phyloP scores from a whole-genome alignment of 1,284 basidiomycete species.

The Fomitopsis betulina region DNA sequence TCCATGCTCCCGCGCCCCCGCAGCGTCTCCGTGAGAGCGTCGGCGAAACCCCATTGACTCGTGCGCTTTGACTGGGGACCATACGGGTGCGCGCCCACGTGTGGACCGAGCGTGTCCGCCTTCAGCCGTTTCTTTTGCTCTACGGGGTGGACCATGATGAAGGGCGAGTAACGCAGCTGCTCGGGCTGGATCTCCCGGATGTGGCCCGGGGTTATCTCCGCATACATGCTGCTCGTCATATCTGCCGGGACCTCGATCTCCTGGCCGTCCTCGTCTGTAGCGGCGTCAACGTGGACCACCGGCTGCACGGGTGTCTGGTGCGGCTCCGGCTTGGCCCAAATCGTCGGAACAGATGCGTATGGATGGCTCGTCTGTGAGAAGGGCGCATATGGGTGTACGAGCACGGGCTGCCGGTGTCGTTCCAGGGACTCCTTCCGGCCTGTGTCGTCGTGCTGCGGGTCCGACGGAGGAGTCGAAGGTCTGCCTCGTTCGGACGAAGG shows the following conservation, averaged over 20 bases:
- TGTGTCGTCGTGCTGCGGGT: conserved; percentile 9
- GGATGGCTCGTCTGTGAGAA: conserved; percentile 35
- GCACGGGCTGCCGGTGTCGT: conserved; percentile 44
- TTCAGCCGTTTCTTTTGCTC: neutral
- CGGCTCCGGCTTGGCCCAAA: conserved; percentile 2
- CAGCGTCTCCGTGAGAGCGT: conserved; percentile 27
- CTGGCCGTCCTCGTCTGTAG: conserved; percentile 1
- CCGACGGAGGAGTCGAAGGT: conserved; percentile 20
- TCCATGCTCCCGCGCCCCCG: conserved; percentile 33
- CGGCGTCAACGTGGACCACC: neutral
- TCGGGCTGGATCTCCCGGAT: conserved; percentile 48
- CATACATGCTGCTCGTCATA: conserved; percentile 47
- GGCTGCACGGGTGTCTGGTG: neutral
- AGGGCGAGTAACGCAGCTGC: conserved; percentile 53
- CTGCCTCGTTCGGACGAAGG: conserved; percentile 3
- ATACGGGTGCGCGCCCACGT: conserved; percentile 20
- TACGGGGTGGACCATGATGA: conserved; percentile 18
- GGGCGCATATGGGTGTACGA: conserved; percentile 33
- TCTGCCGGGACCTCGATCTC: conserved; percentile 32
- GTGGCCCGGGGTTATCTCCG: conserved; percentile 41
- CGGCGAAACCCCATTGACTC: conserved; percentile 30
- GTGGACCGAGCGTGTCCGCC: neutral
- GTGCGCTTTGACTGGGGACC: conserved; percentile 18
- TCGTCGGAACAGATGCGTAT: conserved; percentile 20
- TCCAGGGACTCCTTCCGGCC: conserved; percentile 33